A percentile compares a stretch with the other conserved stretches of the same genome.
Conservation (phyloP, 768 basidiomycete species). For the Sistotremastrum niveocremeum region DNA sequence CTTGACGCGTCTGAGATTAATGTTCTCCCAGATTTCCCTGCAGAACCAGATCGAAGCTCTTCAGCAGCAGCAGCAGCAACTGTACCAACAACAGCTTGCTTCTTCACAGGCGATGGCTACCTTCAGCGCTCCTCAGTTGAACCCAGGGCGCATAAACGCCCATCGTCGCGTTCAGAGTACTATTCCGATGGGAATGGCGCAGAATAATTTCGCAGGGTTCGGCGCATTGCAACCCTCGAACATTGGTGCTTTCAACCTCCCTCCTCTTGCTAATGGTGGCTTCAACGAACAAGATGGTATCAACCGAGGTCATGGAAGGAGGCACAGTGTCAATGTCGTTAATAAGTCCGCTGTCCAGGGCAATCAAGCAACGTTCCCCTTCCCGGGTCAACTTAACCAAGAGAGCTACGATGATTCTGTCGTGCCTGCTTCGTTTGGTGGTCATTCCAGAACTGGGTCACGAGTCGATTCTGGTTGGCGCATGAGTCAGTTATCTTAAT, state of each 20-base stretch:
- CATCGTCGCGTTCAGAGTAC: slow-evolving; percentile 86
- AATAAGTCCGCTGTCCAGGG: slow-evolving; percentile 51
- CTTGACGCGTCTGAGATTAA: slow-evolving; percentile 2
- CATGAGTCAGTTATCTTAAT: slow-evolving; percentile 46
- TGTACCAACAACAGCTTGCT: slow-evolving; percentile 83
- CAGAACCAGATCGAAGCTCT: slow-evolving; percentile 85
- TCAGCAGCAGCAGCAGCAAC: slow-evolving; percentile 80
- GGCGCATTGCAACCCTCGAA: slow-evolving; percentile 32
- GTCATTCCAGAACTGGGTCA: slow-evolving; percentile 62
- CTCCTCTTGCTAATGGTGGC: slow-evolving; percentile 34
- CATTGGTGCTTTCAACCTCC: slow-evolving; percentile 55
- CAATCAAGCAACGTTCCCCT: slow-evolving; percentile 12
- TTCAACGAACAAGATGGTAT: slow-evolving; percentile 54
- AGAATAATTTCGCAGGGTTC: slow-evolving; percentile 23
- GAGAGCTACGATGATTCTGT: slow-evolving; percentile 79
- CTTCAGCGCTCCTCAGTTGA: slow-evolving; percentile 64
- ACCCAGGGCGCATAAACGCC: slow-evolving; percentile 25
- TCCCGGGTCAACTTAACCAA: slow-evolving; percentile 16
- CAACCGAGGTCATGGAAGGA: slow-evolving; percentile 74
- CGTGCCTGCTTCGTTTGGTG: slow-evolving; percentile 40
- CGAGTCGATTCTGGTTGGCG: slow-evolving; percentile 81
- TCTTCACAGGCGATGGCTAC: slow-evolving; percentile 69
- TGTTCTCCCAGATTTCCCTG: slow-evolving; percentile 52
- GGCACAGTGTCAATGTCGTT: slow-evolving; percentile 86
- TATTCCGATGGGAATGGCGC: slow-evolving; percentile 43